These are phyloP conservation scores for Ceratocystis colombiana DNA, from an alignment of 2,329 filamentous ascomycete species.

Conservation along the genomic window DNA sequence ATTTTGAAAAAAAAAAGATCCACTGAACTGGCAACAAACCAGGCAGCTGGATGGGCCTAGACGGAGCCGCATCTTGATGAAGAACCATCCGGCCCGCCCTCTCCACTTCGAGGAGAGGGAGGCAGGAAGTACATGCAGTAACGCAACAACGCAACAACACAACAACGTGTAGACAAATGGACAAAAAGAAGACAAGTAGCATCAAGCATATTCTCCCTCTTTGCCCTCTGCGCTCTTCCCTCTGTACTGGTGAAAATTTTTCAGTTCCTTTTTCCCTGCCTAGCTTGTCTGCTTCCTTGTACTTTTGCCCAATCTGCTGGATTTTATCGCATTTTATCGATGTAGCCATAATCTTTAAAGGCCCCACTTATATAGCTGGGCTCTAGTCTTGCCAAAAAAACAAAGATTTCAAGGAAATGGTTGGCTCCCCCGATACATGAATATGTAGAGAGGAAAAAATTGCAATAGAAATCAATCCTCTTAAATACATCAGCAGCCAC, in stretches of 20 bases:
- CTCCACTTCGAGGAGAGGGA: background rate
- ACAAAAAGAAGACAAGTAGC: conserved; percentile 3
- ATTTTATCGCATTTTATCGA: conserved; percentile 18
- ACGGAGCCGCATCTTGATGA: background rate
- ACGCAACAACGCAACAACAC: background rate
- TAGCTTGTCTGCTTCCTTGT: background rate
- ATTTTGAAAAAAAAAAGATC: background rate
- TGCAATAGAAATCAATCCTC: conserved; percentile 10
- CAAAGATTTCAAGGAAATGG: conserved; percentile 8
- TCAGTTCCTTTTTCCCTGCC: background rate
- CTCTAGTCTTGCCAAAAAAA: conserved; percentile 1
- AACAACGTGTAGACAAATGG: background rate
- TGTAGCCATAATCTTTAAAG: background rate
- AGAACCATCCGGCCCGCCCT: background rate
- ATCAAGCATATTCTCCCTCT: background rate
- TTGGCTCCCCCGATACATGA: background rate
- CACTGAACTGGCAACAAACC: background rate
- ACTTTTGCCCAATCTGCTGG: background rate
- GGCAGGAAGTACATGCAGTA: background rate
- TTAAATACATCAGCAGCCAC: conserved; percentile 23
- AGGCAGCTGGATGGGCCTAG: background rate
- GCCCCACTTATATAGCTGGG: background rate
- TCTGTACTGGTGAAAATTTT: background rate
- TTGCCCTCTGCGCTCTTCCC: background rate
- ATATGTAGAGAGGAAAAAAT: background rate